Base-by-base conservation (phyloP, 768 basidiomycete genomes). In the Symmetrospora coprosmae region DNA sequence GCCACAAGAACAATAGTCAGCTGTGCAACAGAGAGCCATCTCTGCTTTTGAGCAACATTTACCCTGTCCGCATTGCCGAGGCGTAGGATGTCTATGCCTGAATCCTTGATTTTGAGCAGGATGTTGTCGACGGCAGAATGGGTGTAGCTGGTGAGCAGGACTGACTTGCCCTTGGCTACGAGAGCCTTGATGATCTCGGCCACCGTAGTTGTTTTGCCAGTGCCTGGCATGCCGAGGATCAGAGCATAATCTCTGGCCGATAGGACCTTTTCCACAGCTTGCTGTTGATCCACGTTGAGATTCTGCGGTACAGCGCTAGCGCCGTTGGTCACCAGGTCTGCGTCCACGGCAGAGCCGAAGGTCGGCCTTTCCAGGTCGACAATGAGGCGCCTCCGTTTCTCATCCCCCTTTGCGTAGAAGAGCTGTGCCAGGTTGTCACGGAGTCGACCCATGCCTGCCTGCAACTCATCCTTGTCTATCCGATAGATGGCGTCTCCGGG, bases 61-160 rank as follows among this genome's bases (percentile, higher is more conserved):
- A 87, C 90, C 80, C 92, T 99, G 70, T 97, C 92, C 14, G 80
- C 71, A 69, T 92, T 94, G 0, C 94, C 94, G 50, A 99, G 71
- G 33, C 94, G 76, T 66, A 99, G 71, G 43, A 97, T 84, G 19
- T 78, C 74, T 69, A 87, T 84, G 34, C 82, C 82, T 9, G 68
- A 73, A 25, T 77, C 75, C 63, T 78, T 75, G 60, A 96, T 72
- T 72, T 94, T 96, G 68, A 84, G 74, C 68, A 99, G 68, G 68
- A 97, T 92, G n/a, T 84, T 96, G 66, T 99, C 94, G 45, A 99
- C 94, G 0, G 94, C 92, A 14, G 91, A 94, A 75, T 99, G 94
- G 1, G 94, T 99, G 71, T 96, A 94, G 43, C 86, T 87, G 6
- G 86, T 86, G 63, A 97, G 73, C 25, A 99, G 73, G 4, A 97